phyloP scores from a whole-genome alignment of 768 basidiomycete genomes.

The Mycena epipterygia region DNA sequence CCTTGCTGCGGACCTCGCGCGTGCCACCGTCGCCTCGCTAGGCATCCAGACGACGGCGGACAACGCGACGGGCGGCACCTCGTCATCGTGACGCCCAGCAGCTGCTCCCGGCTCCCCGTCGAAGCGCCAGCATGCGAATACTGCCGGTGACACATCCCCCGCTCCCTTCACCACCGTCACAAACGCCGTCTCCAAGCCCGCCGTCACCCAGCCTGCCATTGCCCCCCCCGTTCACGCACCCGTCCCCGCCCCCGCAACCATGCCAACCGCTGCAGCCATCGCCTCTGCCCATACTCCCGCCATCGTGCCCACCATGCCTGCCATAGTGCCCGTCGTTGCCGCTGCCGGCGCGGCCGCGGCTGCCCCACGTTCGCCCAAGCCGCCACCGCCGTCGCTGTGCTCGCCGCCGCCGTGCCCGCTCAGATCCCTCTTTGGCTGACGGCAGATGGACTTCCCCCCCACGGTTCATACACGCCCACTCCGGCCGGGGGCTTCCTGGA shows the following conservation, averaged over 20 bases:
- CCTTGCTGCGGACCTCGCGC: neutral
- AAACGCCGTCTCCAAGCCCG: neutral
- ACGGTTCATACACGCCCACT: neutral
- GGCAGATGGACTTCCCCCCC: neutral
- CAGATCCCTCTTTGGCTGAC: neutral
- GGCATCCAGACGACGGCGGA: neutral
- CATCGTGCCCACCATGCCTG: neutral
- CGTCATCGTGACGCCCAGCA: neutral
- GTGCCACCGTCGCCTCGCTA: neutral
- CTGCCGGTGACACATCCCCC: neutral
- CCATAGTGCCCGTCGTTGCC: neutral
- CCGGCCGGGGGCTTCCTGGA: neutral
- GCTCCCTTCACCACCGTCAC: neutral
- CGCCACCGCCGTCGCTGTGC: neutral
- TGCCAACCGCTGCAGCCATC: neutral
- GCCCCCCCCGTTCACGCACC: neutral
- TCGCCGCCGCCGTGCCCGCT: neutral
- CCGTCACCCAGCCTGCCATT: neutral
- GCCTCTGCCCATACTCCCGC: neutral
- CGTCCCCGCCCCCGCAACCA: neutral
- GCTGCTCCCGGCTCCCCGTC: neutral
- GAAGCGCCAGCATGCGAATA: conserved; percentile 1
- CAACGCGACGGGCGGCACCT: neutral
- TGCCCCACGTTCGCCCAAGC: neutral
- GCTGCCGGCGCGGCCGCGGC: neutral